Percentiles rank a stretch among this genome's conserved stretches.
These are phyloP conservation scores for Coemansia sp. DNA, from an alignment of 192 early-diverging fungal genomes.

Conservation along the genomic window DNA sequence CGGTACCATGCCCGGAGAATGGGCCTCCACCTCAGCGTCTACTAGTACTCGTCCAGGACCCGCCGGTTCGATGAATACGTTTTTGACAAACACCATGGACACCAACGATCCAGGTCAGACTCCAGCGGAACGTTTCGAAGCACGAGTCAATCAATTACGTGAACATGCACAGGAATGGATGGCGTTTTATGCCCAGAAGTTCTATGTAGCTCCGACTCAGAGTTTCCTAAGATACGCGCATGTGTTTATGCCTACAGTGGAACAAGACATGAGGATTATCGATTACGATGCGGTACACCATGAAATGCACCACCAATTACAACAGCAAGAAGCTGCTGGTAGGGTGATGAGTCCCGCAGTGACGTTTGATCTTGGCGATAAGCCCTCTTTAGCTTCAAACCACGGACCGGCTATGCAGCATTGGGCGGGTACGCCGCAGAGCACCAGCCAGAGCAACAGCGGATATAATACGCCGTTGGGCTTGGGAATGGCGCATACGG, in stretches of 20 bases:
- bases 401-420: not conserved
- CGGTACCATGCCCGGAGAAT: slow-evolving; percentile 12
- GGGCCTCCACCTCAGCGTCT: not conserved
- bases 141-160: slow-evolving; percentile 24
- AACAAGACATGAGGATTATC: slow-evolving; percentile 44
- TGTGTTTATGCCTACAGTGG: slow-evolving; percentile 37
- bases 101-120: not conserved
- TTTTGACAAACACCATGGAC: not conserved
- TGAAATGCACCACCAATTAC: slow-evolving; percentile 9
- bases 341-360: slow-evolving; percentile 6
- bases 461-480: slow-evolving; percentile 7
- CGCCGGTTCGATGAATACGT: not conserved
- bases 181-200: slow-evolving; percentile 53
- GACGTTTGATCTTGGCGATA: slow-evolving; percentile 3
- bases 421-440: slow-evolving; percentile 1
- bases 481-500: not conserved
- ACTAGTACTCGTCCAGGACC: no score
- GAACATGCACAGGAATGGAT: slow-evolving; percentile 51
- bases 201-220: slow-evolving; percentile 49
- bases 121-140: slow-evolving; percentile 25
- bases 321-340: not conserved
- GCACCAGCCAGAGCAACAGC: slow-evolving; percentile 5
- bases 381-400: not conserved
- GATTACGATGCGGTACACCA: slow-evolving; percentile 39
- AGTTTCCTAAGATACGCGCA: slow-evolving; percentile 38